Percentiles rank a stretch among this genome's conserved stretches.
phyloP scores from a whole-genome alignment of 2,329 filamentous ascomycete species.

The Paracorniculantispora psalliotae region DNA sequence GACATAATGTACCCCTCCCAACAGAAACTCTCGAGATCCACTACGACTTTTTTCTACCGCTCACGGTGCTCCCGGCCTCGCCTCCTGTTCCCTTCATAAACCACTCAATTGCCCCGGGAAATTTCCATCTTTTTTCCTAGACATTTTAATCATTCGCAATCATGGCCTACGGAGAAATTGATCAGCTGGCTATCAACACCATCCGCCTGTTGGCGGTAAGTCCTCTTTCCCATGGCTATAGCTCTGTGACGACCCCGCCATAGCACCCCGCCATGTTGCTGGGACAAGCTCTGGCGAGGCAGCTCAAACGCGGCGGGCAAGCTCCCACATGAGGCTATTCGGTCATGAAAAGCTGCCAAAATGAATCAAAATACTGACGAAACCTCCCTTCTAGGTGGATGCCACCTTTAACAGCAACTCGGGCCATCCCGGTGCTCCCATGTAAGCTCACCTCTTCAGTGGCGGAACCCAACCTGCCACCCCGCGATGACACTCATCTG shows the following conservation, averaged over 20 bases:
- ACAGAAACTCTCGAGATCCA: constrained; percentile 5
- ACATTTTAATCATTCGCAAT: constrained; percentile 32
- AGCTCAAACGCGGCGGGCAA: not conserved
- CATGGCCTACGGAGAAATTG: constrained; percentile 86
- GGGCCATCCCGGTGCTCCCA: constrained; percentile 96
- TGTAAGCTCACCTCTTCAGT: constrained; percentile 49
- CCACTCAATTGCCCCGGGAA: not conserved
- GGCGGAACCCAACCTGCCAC: not conserved
- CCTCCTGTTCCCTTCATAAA: constrained; percentile 4
- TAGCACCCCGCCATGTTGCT: constrained; percentile 26
- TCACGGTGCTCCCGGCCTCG: not conserved
- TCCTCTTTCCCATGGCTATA: constrained; percentile 27
- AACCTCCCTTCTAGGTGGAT: constrained; percentile 68
- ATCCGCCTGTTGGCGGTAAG: constrained; percentile 94
- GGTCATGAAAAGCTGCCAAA: not conserved
- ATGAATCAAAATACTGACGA: constrained; percentile 19
- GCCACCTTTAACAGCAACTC: constrained; percentile 94
- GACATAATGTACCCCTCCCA: constrained; percentile 7
- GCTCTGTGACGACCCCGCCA: constrained; percentile 24
- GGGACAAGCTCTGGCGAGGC: constrained; percentile 7
- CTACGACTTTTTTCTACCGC: constrained; percentile 3
- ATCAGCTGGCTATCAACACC: constrained; percentile 94
- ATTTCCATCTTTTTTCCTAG: not conserved
- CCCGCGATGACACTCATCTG: not conserved
- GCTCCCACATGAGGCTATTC: not conserved